Evolutionary conservation across 148 eudicot species (phyloP).

Genomic region (Diospyros lotus): DNA sequence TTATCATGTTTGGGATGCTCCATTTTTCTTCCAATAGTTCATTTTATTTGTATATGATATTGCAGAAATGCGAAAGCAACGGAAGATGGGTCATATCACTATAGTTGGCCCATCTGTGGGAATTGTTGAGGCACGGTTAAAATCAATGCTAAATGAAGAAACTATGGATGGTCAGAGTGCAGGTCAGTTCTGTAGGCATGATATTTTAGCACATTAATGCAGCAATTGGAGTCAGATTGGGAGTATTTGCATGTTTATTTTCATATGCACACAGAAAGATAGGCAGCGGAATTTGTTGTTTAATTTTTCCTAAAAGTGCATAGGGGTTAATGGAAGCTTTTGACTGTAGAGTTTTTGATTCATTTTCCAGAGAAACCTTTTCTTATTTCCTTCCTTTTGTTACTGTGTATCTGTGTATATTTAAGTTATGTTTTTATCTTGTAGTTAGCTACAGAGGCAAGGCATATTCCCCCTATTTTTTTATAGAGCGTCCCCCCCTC

Average conservation of each 20-base stretch:
- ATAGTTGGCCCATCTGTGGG: constrained; percentile 74
- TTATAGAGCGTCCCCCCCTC: too few relatives aligned
- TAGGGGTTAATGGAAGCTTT: too few relatives aligned
- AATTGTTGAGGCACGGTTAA: constrained; percentile 57
- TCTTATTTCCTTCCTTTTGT: too few relatives aligned
- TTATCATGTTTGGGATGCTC: neutral
- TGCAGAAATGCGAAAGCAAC: constrained; percentile 84
- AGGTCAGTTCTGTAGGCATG: constrained; percentile 23
- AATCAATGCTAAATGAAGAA: constrained; percentile 53
- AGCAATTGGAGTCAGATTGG: neutral
- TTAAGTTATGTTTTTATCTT: too few relatives aligned
- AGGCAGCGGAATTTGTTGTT: neutral
- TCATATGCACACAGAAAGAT: neutral
- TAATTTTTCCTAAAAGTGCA: neutral
- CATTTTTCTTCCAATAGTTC: neutral
- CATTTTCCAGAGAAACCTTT: too few relatives aligned
- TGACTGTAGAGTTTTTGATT: too few relatives aligned
- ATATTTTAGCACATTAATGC: too few relatives aligned
- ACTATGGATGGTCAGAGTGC: constrained; percentile 29
- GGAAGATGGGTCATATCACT: constrained; percentile 95
- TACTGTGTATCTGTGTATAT: too few relatives aligned
- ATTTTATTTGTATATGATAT: constrained; percentile 4
- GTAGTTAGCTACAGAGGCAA: too few relatives aligned
- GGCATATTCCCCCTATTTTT: too few relatives aligned
- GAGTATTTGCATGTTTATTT: neutral